phyloP scores from a whole-genome alignment of 768 basidiomycete species.

The Sporobolomyces roseus region DNA sequence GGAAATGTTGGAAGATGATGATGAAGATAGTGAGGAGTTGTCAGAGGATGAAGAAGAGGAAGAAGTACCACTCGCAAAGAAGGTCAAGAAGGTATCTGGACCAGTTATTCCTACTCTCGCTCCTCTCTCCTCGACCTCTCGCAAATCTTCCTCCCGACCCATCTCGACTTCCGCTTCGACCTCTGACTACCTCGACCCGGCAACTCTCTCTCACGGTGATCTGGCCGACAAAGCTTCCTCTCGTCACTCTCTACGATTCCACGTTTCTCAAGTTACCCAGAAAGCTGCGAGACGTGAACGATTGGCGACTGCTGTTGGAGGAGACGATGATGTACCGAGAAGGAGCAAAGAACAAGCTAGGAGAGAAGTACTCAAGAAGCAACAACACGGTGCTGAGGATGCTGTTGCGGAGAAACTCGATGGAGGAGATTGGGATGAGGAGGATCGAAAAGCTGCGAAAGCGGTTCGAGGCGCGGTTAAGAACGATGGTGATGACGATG shows the following conservation, averaged over 20 bases:
- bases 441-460: slow-evolving; percentile 38
- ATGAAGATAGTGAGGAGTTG: slow-evolving; percentile 45
- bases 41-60: slow-evolving; percentile 17
- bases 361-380: slow-evolving; percentile 48
- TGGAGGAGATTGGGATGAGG: slow-evolving; percentile 47
- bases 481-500: slow-evolving; percentile 40
- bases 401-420: slow-evolving; percentile 44
- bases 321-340: slow-evolving; percentile 94
- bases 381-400: slow-evolving; percentile 45
- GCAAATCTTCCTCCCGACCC: slow-evolving; percentile 19
- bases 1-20: slow-evolving; percentile 1
- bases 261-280: slow-evolving; percentile 84
- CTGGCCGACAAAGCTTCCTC: slow-evolving; percentile 75
- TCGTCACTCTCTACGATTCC: slow-evolving; percentile 81
- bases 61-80: slow-evolving; percentile 53
- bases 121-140: slow-evolving; percentile 30
- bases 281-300: slow-evolving; percentile 69
- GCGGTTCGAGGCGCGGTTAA: slow-evolving; percentile 29
- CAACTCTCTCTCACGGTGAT: slow-evolving; percentile 65
- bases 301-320: slow-evolving; percentile 62
- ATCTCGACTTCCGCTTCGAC: slow-evolving; percentile 20
- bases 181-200: slow-evolving; percentile 66
- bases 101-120: slow-evolving; percentile 48
- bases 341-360: slow-evolving; percentile 59
- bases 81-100: slow-evolving; percentile 59